phyloP scores from a whole-genome alignment of 257 asterid species.

The Solanum okadae region DNA sequence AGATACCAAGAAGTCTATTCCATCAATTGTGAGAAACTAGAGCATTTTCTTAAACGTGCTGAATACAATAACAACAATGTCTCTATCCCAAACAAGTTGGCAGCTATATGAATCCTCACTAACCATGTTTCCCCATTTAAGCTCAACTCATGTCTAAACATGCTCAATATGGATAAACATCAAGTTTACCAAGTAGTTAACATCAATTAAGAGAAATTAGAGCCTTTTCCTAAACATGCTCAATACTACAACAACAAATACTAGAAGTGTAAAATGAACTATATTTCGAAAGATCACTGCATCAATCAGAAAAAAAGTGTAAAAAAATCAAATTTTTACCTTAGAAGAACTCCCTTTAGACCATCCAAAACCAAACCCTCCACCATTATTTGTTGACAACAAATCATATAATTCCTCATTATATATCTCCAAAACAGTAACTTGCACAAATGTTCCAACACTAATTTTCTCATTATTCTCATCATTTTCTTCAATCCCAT shows the following conservation, averaged over 20 bases:
- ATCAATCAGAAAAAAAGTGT: background rate
- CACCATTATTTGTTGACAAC: constrained; percentile 41
- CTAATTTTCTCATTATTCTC: background rate
- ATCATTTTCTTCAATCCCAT: constrained; percentile 24
- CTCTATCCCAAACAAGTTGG: background rate
- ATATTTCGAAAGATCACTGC: background rate
- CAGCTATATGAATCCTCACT: background rate
- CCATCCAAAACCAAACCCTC: constrained; percentile 79
- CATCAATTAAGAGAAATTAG: background rate
- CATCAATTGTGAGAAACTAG: background rate
- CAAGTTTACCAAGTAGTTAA: background rate
- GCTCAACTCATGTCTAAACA: background rate
- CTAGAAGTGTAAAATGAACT: background rate
- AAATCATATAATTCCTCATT: constrained; percentile 92
- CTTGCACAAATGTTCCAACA: constrained; percentile 70
- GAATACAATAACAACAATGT: background rate
- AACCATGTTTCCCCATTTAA: background rate
- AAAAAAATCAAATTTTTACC: background rate
- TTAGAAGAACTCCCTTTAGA: constrained; percentile 48
- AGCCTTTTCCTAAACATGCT: background rate
- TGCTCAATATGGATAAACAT: background rate
- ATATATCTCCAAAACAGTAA: constrained; percentile 81
- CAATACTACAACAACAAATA: background rate
- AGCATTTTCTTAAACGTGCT: background rate
- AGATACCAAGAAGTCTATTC: background rate